Evolutionary conservation across 2,329 filamentous ascomycete genomes (phyloP).

Genomic region (Pestalotiopsis sp.): DNA sequence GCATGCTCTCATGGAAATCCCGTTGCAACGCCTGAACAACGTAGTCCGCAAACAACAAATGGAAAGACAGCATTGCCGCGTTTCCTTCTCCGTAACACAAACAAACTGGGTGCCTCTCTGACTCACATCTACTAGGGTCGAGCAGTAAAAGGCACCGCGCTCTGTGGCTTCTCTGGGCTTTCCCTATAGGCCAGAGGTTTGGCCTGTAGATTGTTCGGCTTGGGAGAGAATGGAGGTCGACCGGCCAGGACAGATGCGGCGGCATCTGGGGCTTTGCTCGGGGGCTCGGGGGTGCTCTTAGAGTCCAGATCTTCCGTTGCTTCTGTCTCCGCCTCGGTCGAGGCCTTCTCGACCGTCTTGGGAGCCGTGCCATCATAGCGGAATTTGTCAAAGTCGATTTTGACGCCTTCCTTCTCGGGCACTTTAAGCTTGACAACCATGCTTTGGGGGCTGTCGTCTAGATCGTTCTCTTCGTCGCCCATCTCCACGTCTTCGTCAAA

Average conservation of each 20-base stretch:
- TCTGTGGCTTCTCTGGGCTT: slow-evolving; percentile 58
- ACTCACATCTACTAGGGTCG: neutral
- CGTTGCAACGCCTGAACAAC: neutral
- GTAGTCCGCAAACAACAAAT: neutral
- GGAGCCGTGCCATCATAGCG: slow-evolving; percentile 29
- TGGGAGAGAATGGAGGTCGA: slow-evolving; percentile 31
- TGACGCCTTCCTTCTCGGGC: slow-evolving; percentile 38
- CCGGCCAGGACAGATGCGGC: slow-evolving; percentile 10
- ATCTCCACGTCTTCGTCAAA: slow-evolving; percentile 59
- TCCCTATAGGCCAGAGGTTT: slow-evolving; percentile 61
- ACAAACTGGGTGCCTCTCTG: neutral
- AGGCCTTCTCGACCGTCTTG: slow-evolving; percentile 16
- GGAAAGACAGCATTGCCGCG: neutral
- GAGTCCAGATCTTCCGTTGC: slow-evolving; percentile 23
- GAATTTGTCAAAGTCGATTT: slow-evolving; percentile 32
- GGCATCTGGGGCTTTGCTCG: slow-evolving; percentile 4
- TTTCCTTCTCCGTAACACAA: neutral
- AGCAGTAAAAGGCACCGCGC: slow-evolving; percentile 26
- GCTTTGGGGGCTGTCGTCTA: slow-evolving; percentile 53
- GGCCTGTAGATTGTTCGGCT: slow-evolving; percentile 33
- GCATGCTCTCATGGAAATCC: neutral
- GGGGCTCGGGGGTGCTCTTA: slow-evolving; percentile 26
- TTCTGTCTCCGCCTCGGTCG: slow-evolving; percentile 3
- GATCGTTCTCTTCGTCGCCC: slow-evolving; percentile 56
- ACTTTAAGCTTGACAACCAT: slow-evolving; percentile 76